Evolutionary conservation across 2,329 filamentous ascomycete genomes (phyloP).

Genomic region (Grosmannia penicillata): DNA sequence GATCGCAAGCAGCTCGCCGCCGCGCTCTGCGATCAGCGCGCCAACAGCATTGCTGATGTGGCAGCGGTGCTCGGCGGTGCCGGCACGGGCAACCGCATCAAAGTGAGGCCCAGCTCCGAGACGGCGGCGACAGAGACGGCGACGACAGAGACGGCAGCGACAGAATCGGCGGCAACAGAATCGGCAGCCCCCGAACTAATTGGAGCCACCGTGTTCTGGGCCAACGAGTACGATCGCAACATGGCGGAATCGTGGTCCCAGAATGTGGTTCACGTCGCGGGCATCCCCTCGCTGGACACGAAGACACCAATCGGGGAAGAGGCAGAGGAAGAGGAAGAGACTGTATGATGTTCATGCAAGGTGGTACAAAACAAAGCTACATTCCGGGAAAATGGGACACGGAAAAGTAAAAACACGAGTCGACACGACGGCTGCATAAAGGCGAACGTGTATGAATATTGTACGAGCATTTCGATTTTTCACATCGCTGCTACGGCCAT

Average conservation of each 20-base stretch:
- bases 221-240: constrained; percentile 29
- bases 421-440: not conserved
- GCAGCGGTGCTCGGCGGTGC: constrained; percentile 39
- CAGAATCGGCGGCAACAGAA: constrained; percentile 1
- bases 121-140: constrained; percentile 7
- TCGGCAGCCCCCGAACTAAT: constrained; percentile 4
- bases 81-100: constrained; percentile 38
- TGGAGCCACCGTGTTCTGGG: constrained; percentile 35
- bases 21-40: constrained; percentile 43
- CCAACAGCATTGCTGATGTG: constrained; percentile 48
- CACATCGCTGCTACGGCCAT: not conserved
- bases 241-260: constrained; percentile 33
- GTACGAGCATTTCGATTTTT: not conserved
- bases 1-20: constrained; percentile 29
- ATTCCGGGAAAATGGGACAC: too few relatives aligned
- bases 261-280: constrained; percentile 36
- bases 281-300: constrained; percentile 16
- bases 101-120: too few relatives aligned
- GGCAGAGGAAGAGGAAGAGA: not conserved
- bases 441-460: constrained; percentile 1
- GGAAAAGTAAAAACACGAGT: not conserved
- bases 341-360: too few relatives aligned
- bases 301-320: constrained; percentile 2
- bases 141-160: constrained; percentile 9
- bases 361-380: too few relatives aligned